A percentile compares a stretch with the other conserved stretches of the same genome.
Evolutionary conservation across 371 early-diverging fungal genomes (phyloP).

Genomic region (Syncephalastrum monosporum): DNA sequence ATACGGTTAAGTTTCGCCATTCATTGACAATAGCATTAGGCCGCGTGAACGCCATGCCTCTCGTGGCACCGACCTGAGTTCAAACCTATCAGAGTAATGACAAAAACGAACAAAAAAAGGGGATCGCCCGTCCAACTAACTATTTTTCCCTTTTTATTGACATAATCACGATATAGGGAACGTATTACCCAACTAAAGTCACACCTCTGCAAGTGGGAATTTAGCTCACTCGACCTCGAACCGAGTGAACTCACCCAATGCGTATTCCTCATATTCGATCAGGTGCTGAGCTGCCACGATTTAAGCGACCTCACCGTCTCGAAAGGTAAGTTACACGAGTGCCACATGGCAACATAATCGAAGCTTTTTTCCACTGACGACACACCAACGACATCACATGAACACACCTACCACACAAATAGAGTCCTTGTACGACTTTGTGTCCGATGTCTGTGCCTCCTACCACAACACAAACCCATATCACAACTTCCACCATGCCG

Average conservation of each 20-base stretch:
- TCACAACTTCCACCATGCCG: slow-evolving; percentile 85
- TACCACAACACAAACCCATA: slow-evolving; percentile 78
- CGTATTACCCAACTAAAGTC: slow-evolving; percentile 42
- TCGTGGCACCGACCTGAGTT: not conserved
- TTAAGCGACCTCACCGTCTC: slow-evolving; percentile 48
- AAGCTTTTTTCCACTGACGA: no score
- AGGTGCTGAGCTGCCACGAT: slow-evolving; percentile 57
- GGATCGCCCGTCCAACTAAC: not conserved
- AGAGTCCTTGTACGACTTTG: slow-evolving; percentile 60
- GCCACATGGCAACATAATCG: no score
- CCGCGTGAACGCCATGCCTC: no score
- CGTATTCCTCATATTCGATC: slow-evolving; percentile 64
- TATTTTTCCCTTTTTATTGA: slow-evolving; percentile 4
- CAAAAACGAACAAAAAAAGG: slow-evolving; percentile 1
- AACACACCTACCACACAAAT: not conserved
- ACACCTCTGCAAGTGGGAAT: slow-evolving; percentile 57
- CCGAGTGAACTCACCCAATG: slow-evolving; percentile 67
- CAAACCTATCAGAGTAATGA: slow-evolving; percentile 2
- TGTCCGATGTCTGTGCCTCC: slow-evolving; percentile 57
- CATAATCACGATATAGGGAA: slow-evolving; percentile 12
- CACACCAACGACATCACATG: not conserved
- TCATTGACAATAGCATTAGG: no score
- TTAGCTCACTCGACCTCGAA: slow-evolving; percentile 63
- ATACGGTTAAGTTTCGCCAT: not conserved
- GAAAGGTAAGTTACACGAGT: slow-evolving; percentile 43